phyloP scores from a whole-genome alignment of 305 asterid species.

The Fraxinus latifolia region DNA sequence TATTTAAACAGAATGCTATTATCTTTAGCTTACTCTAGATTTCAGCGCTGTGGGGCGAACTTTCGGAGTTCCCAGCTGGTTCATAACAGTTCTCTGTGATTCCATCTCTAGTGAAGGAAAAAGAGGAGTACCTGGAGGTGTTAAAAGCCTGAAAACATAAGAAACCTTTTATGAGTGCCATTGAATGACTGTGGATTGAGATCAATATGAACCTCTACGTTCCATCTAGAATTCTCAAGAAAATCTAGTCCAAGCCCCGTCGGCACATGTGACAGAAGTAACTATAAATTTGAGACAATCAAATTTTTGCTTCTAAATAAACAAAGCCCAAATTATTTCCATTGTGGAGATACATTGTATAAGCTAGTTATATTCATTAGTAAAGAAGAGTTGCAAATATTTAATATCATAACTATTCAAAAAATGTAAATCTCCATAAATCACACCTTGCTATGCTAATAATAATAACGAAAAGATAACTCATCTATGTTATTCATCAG shows the following conservation, averaged over 20 bases:
- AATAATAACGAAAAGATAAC: neutral
- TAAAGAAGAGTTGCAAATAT: neutral
- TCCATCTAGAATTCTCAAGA: neutral
- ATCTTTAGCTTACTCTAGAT: conserved; percentile 67
- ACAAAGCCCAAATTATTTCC: neutral
- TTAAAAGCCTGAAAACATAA: conserved; percentile 71
- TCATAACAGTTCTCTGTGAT: conserved; percentile 67
- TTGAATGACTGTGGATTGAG: neutral
- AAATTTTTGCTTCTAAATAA: neutral
- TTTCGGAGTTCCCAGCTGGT: conserved; percentile 73
- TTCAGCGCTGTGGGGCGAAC: conserved; percentile 68
- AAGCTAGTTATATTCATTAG: neutral
- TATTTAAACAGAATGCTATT: neutral
- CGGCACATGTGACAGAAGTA: conserved; percentile 1
- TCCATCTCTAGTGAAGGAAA: conserved; percentile 93
- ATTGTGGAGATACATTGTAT: neutral
- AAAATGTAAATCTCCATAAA: neutral
- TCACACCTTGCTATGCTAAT: neutral
- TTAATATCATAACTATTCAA: neutral
- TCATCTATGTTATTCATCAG: neutral
- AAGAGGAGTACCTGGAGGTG: conserved; percentile 98
- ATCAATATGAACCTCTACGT: neutral
- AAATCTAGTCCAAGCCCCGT: conserved; percentile 1
- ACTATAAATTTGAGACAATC: neutral
- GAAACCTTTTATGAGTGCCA: neutral